Conservation (phyloP, 1,284 basidiomycete species). For the Malassezia sp. region DNA sequence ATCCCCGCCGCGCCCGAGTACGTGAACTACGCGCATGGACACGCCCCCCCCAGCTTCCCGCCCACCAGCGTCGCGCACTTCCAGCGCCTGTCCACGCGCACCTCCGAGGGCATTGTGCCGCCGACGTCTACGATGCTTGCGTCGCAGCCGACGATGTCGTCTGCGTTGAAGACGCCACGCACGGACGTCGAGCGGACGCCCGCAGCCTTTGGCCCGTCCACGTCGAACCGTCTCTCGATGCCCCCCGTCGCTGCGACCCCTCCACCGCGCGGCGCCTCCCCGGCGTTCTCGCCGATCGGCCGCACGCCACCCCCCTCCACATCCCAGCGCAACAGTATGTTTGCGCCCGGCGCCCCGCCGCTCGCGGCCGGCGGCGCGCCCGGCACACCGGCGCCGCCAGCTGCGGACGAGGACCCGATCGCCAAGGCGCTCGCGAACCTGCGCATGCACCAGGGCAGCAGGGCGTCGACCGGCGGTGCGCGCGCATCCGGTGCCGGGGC, state of each 20-base stretch:
- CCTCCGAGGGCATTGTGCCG: slow-evolving; percentile 15
- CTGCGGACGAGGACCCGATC: slow-evolving; percentile 56
- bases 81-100: slow-evolving; percentile 32
- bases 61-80: slow-evolving; percentile 33
- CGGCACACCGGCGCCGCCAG: not conserved
- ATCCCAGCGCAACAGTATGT: slow-evolving; percentile 15
- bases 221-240: not conserved
- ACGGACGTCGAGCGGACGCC: no score
- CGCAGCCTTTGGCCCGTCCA: no score
- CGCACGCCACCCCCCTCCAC: slow-evolving; percentile 26
- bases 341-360: slow-evolving; percentile 14
- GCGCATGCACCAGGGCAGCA: slow-evolving; percentile 40
- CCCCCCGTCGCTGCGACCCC: not conserved
- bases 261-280: no score
- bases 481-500: no score
- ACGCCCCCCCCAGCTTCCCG: slow-evolving; percentile 31
- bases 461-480: no score
- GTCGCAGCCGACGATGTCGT: slow-evolving; percentile 4
- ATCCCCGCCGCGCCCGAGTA: slow-evolving; percentile 45
- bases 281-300: slow-evolving; percentile 3
- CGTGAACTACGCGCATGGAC: slow-evolving; percentile 43
- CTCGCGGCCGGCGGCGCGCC: not conserved
- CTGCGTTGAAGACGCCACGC: not conserved
- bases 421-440: slow-evolving; percentile 59
- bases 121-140: slow-evolving; percentile 10